Base-by-base conservation (phyloP, 345 rosid genomes). In the Populus pruinosa region DNA sequence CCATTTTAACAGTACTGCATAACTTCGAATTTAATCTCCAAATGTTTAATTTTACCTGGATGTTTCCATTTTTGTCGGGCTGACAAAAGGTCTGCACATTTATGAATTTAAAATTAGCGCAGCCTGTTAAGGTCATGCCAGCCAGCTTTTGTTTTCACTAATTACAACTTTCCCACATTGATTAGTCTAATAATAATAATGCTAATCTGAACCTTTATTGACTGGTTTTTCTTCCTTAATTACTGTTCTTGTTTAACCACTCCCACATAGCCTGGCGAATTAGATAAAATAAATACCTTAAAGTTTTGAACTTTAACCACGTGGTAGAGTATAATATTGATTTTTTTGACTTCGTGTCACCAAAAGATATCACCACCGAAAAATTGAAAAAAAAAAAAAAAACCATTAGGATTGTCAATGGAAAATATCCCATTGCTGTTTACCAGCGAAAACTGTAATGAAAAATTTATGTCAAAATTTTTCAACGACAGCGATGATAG, bases 201-300 rank as follows among this genome's bases (percentile, higher is more conserved):
- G 50, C n/a, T 1, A 23, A 65, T 36, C 67, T 14, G n/a, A 53
- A 63, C 47, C 10, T 75, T 38, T 18, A 41, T 27, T 39, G 44
- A 3, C 13, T 36, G 18, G 3, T 55, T 56, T 78, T 83, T 72
- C 27, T 69, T 41, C 59, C 0, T 55, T 9, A 17, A 73, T 33
- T 38, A 59, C 20, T 61, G 33, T 29, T 76, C 67, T 75, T 72
- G 27, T 38, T 39, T 76, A 84, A 84, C 87, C 21, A 50, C 87
- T 76, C 76, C 69, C 77, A 39, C 18, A 5, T 39, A 16, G 29
- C 64, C 36, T 59, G 77, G 27, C 18, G 50, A 39, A 50, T 20
- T 47, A 33, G 14, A 31, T 7, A 13, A n/a, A 5, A 31, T 6
- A 36, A 2, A 49, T n/a, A 29, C 25, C 27, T 18, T 35, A 11